phyloP scores from a whole-genome alignment of 163 green algal species.

The Scenedesmus sp. region DNA sequence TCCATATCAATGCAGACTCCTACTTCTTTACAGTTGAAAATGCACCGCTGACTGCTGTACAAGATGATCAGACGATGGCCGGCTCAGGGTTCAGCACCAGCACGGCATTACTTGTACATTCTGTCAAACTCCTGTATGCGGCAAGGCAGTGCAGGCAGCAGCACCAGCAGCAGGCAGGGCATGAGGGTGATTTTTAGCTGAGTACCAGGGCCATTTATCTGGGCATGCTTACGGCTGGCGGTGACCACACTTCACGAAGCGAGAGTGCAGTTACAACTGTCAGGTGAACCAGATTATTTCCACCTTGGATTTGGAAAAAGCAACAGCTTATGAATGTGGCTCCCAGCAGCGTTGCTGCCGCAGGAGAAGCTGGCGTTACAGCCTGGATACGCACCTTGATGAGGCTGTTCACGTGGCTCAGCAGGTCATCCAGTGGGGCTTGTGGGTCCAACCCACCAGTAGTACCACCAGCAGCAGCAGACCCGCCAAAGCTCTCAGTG shows the following conservation, averaged over 20 bases:
- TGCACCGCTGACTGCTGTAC: neutral
- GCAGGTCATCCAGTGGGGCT: slow-evolving; percentile 45
- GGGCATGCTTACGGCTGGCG: no score
- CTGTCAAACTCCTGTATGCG: slow-evolving; percentile 40
- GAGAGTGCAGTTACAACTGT: neutral
- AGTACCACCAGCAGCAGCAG: neutral
- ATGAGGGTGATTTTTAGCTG: neutral
- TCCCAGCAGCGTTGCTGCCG: no score
- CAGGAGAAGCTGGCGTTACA: neutral
- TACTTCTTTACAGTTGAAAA: neutral
- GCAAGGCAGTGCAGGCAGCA: neutral
- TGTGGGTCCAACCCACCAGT: neutral
- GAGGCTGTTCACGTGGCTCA: slow-evolving; percentile 42
- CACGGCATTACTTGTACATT: slow-evolving; percentile 36
- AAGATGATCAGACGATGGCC: neutral
- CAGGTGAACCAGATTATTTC: neutral
- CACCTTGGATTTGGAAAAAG: neutral
- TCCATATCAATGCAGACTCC: no score
- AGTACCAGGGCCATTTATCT: neutral
- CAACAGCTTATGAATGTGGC: no score
- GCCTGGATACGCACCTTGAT: slow-evolving; percentile 10
- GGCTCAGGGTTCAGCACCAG: neutral
- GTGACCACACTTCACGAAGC: neutral
- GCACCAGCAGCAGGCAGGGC: neutral
- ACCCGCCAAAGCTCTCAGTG: neutral